Evolutionary conservation across 2,329 filamentous ascomycete genomes (phyloP).

Genomic region (Canariomyces notabilis): DNA sequence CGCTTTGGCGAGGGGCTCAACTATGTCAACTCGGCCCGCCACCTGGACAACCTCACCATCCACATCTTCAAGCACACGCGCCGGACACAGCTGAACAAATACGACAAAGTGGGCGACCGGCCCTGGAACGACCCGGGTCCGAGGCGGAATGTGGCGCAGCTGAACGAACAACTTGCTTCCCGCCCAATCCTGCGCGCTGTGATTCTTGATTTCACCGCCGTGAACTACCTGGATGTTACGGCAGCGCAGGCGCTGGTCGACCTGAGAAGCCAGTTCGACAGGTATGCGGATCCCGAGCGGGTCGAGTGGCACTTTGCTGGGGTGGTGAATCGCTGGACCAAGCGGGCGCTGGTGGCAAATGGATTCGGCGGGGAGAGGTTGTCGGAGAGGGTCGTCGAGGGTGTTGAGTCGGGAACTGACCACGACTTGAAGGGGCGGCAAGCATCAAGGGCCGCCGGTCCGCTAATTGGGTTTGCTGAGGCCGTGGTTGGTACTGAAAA

Average conservation of each 20-base stretch:
- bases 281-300: slow-evolving; percentile 43
- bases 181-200: slow-evolving; percentile 48
- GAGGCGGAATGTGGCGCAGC: slow-evolving; percentile 30
- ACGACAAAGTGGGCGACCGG: slow-evolving; percentile 37
- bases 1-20: slow-evolving; percentile 49
- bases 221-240: slow-evolving; percentile 54
- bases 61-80: slow-evolving; percentile 38
- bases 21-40: slow-evolving; percentile 47
- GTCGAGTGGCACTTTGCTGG: slow-evolving; percentile 53
- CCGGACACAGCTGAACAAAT: slow-evolving; percentile 36
- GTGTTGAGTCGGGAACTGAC: not conserved
- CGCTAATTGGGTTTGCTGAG: slow-evolving; percentile 18
- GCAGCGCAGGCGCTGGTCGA: slow-evolving; percentile 54
- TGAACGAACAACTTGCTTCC: slow-evolving; percentile 28
- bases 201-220: slow-evolving; percentile 53
- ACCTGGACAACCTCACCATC: slow-evolving; percentile 39
- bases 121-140: slow-evolving; percentile 52
- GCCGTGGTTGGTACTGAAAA: not conserved
- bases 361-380: slow-evolving; percentile 46
- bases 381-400: not conserved
- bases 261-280: slow-evolving; percentile 49
- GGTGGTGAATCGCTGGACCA: slow-evolving; percentile 52
- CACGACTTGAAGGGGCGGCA: slow-evolving; percentile 5
- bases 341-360: slow-evolving; percentile 49
- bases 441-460: not conserved